phyloP scores from a whole-genome alignment of 306 rosid genomes.

The Vigna reflexopilosa region DNA sequence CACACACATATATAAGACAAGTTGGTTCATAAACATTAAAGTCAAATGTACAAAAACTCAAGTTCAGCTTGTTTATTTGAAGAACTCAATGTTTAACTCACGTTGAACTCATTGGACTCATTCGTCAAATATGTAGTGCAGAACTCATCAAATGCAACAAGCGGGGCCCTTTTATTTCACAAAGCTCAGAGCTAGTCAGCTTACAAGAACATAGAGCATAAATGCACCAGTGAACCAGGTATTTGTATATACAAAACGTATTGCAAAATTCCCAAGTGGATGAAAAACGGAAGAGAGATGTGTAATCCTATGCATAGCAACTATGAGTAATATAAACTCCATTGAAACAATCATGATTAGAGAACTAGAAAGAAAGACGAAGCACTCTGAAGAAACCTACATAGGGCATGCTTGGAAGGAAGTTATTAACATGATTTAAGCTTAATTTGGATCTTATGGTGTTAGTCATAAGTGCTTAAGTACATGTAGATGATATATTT shows the following conservation, averaged over 20 bases:
- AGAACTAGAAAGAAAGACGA: slow-evolving; percentile 26
- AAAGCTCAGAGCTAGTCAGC: not conserved
- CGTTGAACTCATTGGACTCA: too few relatives aligned
- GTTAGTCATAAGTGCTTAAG: too few relatives aligned
- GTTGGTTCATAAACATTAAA: too few relatives aligned
- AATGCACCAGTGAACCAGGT: not conserved
- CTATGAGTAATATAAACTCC: not conserved
- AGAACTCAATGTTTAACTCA: too few relatives aligned
- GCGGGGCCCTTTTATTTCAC: not conserved
- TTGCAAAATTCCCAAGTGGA: not conserved
- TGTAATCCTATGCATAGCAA: not conserved
- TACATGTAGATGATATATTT: too few relatives aligned
- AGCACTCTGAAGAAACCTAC: too few relatives aligned
- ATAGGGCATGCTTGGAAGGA: too few relatives aligned
- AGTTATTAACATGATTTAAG: too few relatives aligned
- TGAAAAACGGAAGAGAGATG: not conserved
- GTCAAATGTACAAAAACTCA: too few relatives aligned
- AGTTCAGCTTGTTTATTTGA: too few relatives aligned
- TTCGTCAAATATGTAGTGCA: not conserved
- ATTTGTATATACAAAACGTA: not conserved
- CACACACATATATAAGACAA: too few relatives aligned
- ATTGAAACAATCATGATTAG: not conserved
- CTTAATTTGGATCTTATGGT: too few relatives aligned
- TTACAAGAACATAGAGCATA: not conserved
- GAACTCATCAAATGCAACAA: not conserved